Evolutionary conservation across 1,139 yeast genomes (phyloP), one percentile per base, ranked within the genome.

Genomic region (Pichia norvegensis): DNA sequence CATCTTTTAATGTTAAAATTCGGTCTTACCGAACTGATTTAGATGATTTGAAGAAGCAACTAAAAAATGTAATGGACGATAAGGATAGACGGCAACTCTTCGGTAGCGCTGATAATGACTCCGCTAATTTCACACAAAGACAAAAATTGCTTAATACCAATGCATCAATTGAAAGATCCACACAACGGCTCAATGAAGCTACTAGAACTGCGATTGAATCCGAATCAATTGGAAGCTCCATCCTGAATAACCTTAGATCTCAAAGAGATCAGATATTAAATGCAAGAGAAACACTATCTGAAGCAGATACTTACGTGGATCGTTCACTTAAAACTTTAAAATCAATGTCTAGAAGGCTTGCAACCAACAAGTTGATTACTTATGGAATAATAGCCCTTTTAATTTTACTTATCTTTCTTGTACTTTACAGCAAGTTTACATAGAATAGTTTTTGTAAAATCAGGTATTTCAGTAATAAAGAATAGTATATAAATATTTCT

Each of bases 331-430:
- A 85, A 49, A 94, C 98, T 0, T 70, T 94, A 59, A 81, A 87
- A 58, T 76, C 87, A 21, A 94, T 94, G 98, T 84, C 96, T 29
- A 75, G 97, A 65, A 70, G 98, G 59, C 74, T 92, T 72, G 90
- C 95, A n/a, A 95, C 97, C 4, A 94, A 94, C 66, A 84, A 88
- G 65, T 74, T 90, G 56, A 86, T 94, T 52, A 88, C 95, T 49
- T 87, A 88, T 58, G 95, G 95, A n/a, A 92, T 94, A 49, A 92
- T 94, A 49, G 95, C 85, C 2, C 90, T 92, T 16, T 74, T 94
- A 59, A 79, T 92, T 7, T 62, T 92, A 47, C 73, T 94, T 58
- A 94, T 94, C 47, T 70, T 92, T 52, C 72, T 94, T 54, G 97
- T 90, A 22, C 72, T 92, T 52, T 88, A 86, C 46, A 82, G 92